phyloP scores from a whole-genome alignment of 352 stramenopile genomes.

The Phytophthora crassamura region DNA sequence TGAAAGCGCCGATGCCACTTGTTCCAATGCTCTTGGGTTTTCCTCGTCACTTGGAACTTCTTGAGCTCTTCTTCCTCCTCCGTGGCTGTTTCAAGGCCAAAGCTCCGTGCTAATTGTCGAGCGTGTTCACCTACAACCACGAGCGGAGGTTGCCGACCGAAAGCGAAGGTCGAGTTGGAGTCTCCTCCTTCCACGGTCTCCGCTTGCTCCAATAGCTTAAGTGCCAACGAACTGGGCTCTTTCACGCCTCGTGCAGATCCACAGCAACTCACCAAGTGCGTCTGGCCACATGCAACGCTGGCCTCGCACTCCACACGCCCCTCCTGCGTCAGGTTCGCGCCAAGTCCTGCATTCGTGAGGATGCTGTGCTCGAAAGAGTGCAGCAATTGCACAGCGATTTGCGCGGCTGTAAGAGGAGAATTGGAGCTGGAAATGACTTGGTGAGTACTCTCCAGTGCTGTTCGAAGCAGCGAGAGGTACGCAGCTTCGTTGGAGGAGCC shows the following conservation, averaged over 20 bases:
- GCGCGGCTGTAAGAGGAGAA: constrained; percentile 24
- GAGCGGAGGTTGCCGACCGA: constrained; percentile 61
- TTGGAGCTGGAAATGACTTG: constrained; percentile 6
- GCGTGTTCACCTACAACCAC: constrained; percentile 63
- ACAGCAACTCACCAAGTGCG: constrained; percentile 47
- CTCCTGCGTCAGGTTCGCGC: constrained; percentile 60
- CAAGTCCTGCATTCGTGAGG: constrained; percentile 64
- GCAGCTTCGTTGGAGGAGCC: constrained; percentile 38
- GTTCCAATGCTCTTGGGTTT: constrained; percentile 40
- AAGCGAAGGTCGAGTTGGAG: constrained; percentile 21
- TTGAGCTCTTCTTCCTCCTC: constrained; percentile 26
- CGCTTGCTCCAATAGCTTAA: constrained; percentile 46
- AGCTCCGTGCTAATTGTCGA: constrained; percentile 32
- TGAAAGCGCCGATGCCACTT: constrained; percentile 57
- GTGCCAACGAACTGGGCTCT: constrained; percentile 54
- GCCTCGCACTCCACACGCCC: constrained; percentile 65
- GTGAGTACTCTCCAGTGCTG: constrained; percentile 35
- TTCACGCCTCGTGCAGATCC: constrained; percentile 54
- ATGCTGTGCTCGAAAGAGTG: constrained; percentile 53
- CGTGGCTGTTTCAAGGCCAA: constrained; percentile 48
- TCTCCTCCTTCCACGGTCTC: neutral
- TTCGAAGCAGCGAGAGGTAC: constrained; percentile 51
- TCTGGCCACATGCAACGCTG: constrained; percentile 55
- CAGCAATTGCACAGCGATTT: constrained; percentile 46
- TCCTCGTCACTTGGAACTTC: constrained; percentile 50